Conservation (phyloP, 768 basidiomycete genomes). For the Podaxis mareebaensis region DNA sequence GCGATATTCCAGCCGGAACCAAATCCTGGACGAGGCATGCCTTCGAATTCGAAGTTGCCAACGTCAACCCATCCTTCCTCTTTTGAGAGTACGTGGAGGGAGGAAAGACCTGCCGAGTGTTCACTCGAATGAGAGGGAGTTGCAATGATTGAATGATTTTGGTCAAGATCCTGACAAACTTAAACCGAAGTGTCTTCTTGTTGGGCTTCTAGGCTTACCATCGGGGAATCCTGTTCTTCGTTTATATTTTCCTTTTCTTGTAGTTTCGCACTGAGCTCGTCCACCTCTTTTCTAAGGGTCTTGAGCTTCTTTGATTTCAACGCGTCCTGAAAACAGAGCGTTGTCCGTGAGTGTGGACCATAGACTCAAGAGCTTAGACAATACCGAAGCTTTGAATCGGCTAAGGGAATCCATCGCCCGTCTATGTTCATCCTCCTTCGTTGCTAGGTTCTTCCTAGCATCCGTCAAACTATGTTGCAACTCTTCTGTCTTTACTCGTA, state of each 20-base stretch:
- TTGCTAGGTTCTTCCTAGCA: conserved; percentile 13
- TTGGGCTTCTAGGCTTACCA: background rate
- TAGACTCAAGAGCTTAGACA: background rate
- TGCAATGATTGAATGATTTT: background rate
- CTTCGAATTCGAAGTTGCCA: conserved; percentile 33
- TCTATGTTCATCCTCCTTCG: conserved; percentile 20
- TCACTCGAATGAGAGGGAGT: background rate
- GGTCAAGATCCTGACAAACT: conserved; percentile 7
- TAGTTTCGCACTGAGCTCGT: conserved; percentile 24
- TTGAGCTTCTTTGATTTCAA: conserved; percentile 3
- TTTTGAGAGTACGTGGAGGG: background rate
- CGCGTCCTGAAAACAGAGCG: background rate
- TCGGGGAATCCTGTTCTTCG: background rate
- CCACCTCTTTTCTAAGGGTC: conserved; percentile 26
- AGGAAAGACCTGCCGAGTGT: conserved; percentile 10
- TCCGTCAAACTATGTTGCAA: conserved; percentile 6
- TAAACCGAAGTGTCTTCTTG: background rate
- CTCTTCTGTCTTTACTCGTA: conserved; percentile 18
- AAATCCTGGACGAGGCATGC: conserved; percentile 41
- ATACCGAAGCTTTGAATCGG: conserved; percentile 9
- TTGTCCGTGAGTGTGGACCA: background rate
- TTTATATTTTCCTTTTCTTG: conserved; percentile 1
- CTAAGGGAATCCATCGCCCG: conserved; percentile 13
- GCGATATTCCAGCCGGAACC: conserved; percentile 36
- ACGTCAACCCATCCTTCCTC: conserved; percentile 19